Conservation (phyloP, 2,329 filamentous ascomycete species). For the Pezicula rhizophila region DNA sequence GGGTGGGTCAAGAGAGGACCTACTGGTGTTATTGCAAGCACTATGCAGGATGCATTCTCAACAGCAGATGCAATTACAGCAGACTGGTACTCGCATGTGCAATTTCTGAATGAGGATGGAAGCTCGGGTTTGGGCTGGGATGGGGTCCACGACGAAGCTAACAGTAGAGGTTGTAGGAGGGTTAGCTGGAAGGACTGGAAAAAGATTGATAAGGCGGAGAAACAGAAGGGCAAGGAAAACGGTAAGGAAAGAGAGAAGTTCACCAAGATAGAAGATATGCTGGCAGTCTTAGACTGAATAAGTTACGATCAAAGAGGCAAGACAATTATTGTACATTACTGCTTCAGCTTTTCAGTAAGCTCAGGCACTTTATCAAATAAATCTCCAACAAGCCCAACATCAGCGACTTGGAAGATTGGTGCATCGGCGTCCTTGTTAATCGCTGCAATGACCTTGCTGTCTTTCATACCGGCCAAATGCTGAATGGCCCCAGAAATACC, state of each 20-base stretch:
- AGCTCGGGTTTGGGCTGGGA: conserved; percentile 65
- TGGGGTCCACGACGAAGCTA: conserved; percentile 57
- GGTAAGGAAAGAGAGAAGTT: conserved; percentile 79
- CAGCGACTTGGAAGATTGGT: conserved; percentile 96
- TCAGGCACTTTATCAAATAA: conserved; percentile 94
- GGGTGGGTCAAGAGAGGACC: conserved; percentile 96
- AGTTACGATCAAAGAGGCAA: background rate
- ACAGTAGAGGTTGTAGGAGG: conserved; percentile 48
- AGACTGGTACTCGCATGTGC: conserved; percentile 58
- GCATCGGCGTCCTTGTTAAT: conserved; percentile 98
- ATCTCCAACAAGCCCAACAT: conserved; percentile 92
- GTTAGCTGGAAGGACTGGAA: conserved; percentile 85
- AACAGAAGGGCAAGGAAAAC: conserved; percentile 51
- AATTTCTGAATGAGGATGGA: conserved; percentile 40
- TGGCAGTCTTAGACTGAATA: conserved; percentile 40
- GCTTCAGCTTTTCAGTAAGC: conserved; percentile 83
- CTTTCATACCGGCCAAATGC: conserved; percentile 98
- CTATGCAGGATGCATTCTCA: conserved; percentile 89
- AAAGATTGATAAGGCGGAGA: conserved; percentile 76
- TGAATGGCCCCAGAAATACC: conserved; percentile 97
- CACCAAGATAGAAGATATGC: conserved; percentile 50
- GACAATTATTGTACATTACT: conserved; percentile 21
- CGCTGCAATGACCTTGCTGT: conserved; percentile 97
- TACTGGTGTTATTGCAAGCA: conserved; percentile 91
- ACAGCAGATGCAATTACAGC: conserved; percentile 76